These are phyloP conservation scores for Maudiozyma serrabonitensis DNA, from an alignment of 805 yeast genomes.

Conservation along the genomic window DNA sequence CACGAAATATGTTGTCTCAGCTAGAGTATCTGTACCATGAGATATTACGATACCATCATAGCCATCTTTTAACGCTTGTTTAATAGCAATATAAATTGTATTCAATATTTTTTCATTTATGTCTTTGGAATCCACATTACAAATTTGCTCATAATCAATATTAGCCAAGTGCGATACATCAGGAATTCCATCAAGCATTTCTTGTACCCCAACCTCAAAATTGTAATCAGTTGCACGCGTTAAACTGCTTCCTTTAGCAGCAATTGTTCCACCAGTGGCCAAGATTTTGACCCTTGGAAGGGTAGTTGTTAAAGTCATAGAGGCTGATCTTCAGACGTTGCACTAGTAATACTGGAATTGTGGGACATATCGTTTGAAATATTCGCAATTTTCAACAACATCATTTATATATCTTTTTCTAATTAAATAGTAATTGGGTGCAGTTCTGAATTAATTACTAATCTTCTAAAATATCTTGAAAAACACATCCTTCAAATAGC, in stretches of 20 bases:
- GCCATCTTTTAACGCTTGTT: conserved; percentile 31
- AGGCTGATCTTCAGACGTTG: too few species aligned
- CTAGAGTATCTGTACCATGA: conserved; percentile 61
- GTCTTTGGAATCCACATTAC: conserved; percentile 53
- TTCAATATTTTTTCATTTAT: conserved; percentile 38
- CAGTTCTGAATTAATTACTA: too few species aligned
- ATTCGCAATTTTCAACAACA: too few species aligned
- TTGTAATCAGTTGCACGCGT: conserved; percentile 46
- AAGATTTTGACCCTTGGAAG: conserved; percentile 37
- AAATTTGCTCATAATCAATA: conserved; percentile 51
- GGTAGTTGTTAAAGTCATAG: not conserved
- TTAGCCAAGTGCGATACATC: conserved; percentile 45
- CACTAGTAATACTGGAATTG: too few species aligned
- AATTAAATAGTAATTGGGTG: too few species aligned
- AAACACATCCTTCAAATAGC: too few species aligned
- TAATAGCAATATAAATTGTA: conserved; percentile 37
- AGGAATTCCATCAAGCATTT: conserved; percentile 44
- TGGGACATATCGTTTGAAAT: too few species aligned
- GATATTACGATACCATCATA: conserved; percentile 56
- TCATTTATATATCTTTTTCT: too few species aligned
- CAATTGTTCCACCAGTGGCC: conserved; percentile 54
- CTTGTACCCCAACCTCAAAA: conserved; percentile 43
- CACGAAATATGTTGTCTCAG: conserved; percentile 56
- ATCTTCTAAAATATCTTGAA: too few species aligned
- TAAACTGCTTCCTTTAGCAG: conserved; percentile 39